phyloP scores from a whole-genome alignment of 768 basidiomycete species.

The Russula virescens region DNA sequence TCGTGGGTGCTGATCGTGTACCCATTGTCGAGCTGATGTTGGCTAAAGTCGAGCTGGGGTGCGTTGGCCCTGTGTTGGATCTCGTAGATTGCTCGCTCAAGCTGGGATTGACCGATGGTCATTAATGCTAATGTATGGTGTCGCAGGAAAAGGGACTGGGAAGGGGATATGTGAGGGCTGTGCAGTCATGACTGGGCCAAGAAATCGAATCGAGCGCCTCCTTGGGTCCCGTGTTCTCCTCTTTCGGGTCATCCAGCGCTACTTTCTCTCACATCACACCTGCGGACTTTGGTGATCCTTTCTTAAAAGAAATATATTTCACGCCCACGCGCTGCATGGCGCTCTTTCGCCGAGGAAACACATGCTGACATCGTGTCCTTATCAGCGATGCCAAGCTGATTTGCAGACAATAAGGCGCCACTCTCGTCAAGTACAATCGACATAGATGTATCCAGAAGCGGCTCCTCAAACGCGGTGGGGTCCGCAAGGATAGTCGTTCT shows the following conservation, averaged over 20 bases:
- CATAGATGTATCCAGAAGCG: conserved; percentile 67
- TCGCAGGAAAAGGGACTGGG: neutral
- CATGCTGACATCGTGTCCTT: conserved; percentile 35
- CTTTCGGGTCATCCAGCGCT: neutral
- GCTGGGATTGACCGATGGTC: conserved; percentile 36
- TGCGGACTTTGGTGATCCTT: too few relatives aligned
- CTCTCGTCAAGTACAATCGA: conserved; percentile 53
- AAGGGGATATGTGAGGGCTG: neutral
- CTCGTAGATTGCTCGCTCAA: conserved; percentile 63
- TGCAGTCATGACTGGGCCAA: neutral
- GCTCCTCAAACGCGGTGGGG: conserved; percentile 87
- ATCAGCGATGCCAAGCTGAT: conserved; percentile 49
- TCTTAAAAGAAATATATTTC: conserved; percentile 22
- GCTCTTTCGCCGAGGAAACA: conserved; percentile 34
- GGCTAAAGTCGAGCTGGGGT: conserved; percentile 80
- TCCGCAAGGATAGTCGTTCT: conserved; percentile 71
- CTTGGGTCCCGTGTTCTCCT: conserved; percentile 10
- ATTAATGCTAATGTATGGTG: neutral
- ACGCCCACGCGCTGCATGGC: conserved; percentile 12
- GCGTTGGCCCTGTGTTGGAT: conserved; percentile 47
- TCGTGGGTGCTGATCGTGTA: conserved; percentile 88
- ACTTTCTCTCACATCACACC: too few relatives aligned
- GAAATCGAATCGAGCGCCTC: too few relatives aligned
- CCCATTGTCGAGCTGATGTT: conserved; percentile 90
- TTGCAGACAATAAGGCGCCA: conserved; percentile 44